Percentiles rank a stretch among this genome's conserved stretches.
phyloP scores from a whole-genome alignment of 768 basidiomycete species.

The Coprinopsis strossmayeri region DNA sequence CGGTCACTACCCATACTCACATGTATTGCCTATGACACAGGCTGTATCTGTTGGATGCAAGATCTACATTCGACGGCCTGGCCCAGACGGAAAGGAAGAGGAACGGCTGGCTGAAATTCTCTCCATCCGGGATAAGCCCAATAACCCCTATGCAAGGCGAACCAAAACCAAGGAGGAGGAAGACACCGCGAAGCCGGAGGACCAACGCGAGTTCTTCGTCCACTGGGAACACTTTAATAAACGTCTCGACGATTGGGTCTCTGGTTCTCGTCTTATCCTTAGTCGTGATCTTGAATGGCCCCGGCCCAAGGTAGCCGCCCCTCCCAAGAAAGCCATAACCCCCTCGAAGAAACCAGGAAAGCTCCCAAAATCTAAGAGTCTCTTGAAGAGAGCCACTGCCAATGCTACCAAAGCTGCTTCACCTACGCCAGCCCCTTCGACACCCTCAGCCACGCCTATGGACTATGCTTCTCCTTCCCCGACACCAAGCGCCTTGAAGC shows the following conservation, averaged over 20 bases:
- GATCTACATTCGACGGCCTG: slow-evolving; percentile 82
- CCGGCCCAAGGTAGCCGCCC: slow-evolving; percentile 62
- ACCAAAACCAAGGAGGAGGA: slow-evolving; percentile 38
- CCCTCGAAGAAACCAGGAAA: slow-evolving; percentile 54
- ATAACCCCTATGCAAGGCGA: slow-evolving; percentile 50
- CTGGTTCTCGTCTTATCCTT: slow-evolving; percentile 80
- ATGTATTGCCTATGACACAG: slow-evolving; percentile 27
- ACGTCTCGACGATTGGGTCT: slow-evolving; percentile 96
- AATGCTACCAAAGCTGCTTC: slow-evolving; percentile 58
- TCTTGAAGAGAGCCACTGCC: slow-evolving; percentile 64
- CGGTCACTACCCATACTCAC: slow-evolving; percentile 24
- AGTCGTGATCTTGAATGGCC: slow-evolving; percentile 92
- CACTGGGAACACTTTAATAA: slow-evolving; percentile 99
- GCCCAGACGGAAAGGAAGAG: slow-evolving; percentile 67
- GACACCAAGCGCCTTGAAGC: slow-evolving; percentile 49
- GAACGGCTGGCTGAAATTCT: slow-evolving; percentile 95
- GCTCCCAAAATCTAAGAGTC: slow-evolving; percentile 47
- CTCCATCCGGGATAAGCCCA: slow-evolving; percentile 85
- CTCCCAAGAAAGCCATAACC: slow-evolving; percentile 46
- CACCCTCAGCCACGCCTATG: slow-evolving; percentile 33
- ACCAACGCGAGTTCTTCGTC: slow-evolving; percentile 91
- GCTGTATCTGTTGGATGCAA: slow-evolving; percentile 92
- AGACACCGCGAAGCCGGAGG: slow-evolving; percentile 46
- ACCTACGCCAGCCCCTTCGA: slow-evolving; percentile 53
- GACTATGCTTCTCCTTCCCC: slow-evolving; percentile 52